A percentile compares a stretch with the other conserved stretches of the same genome.
Evolutionary conservation across 2,329 filamentous ascomycete genomes (phyloP).

Genomic region (Talaromyces albobiverticillius): DNA sequence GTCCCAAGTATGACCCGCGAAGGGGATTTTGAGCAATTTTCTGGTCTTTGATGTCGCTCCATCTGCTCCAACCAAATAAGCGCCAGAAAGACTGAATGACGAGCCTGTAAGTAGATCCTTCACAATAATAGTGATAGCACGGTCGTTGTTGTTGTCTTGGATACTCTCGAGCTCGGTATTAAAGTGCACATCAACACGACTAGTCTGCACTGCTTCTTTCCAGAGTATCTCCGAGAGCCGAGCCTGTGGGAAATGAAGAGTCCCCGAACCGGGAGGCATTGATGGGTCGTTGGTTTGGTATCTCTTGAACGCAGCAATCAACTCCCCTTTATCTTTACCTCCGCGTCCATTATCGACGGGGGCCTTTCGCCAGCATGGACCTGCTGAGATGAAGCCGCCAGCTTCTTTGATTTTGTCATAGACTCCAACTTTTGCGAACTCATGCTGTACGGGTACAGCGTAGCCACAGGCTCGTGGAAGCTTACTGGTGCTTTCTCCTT

Average conservation of each 20-base stretch:
- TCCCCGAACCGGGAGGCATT: slow-evolving; percentile 41
- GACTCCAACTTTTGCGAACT: slow-evolving; percentile 59
- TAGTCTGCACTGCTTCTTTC: no score
- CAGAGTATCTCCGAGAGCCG: no score
- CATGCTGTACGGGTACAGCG: slow-evolving; percentile 56
- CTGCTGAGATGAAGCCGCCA: slow-evolving; percentile 41
- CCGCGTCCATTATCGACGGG: not conserved
- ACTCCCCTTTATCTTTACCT: slow-evolving; percentile 23
- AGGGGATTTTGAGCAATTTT: slow-evolving; percentile 47
- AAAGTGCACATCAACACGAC: no score
- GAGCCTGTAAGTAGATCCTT: not conserved
- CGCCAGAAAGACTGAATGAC: slow-evolving; percentile 40
- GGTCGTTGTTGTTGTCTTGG: slow-evolving; percentile 44
- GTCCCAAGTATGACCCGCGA: slow-evolving; percentile 60
- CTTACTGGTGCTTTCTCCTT: slow-evolving; percentile 52
- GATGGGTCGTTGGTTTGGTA: slow-evolving; percentile 44
- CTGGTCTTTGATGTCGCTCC: slow-evolving; percentile 44
- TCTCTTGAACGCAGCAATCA: slow-evolving; percentile 42
- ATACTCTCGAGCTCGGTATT: slow-evolving; percentile 32
- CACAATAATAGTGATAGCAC: slow-evolving; percentile 40
- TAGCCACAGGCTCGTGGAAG: slow-evolving; percentile 64
- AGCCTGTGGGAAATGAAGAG: no score
- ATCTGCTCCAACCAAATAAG: slow-evolving; percentile 59
- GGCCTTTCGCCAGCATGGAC: slow-evolving; percentile 46
- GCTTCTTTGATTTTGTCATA: slow-evolving; percentile 50